Conservation (phyloP, 2,329 filamentous ascomycete species). For the Fusarium sp. region DNA sequence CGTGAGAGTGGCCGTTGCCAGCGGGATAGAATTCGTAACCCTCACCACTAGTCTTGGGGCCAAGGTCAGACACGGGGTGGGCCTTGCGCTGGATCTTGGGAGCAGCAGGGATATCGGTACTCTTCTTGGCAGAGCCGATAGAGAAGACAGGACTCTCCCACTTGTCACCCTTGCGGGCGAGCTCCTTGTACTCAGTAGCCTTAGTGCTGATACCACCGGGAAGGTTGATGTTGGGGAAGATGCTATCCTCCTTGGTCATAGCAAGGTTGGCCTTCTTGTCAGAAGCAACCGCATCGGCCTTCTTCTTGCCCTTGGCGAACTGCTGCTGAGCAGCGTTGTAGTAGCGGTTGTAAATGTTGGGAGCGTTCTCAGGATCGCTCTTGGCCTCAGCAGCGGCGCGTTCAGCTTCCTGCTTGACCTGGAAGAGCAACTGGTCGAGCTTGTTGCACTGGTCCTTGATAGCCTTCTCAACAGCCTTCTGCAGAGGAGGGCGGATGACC, state of each 20-base stretch:
- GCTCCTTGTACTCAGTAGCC: conserved; percentile 92
- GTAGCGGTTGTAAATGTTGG: conserved; percentile 92
- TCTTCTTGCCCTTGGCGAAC: conserved; percentile 81
- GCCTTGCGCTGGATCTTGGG: conserved; percentile 66
- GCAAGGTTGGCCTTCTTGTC: conserved; percentile 76
- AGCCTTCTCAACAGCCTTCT: conserved; percentile 90
- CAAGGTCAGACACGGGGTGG: conserved; percentile 36
- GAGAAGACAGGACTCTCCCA: conserved; percentile 97
- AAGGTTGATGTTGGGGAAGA: conserved; percentile 88
- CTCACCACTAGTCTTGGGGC: conserved; percentile 23
- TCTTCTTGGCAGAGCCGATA: conserved; percentile 83
- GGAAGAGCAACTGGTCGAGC: conserved; percentile 79
- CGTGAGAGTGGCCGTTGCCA: conserved; percentile 29
- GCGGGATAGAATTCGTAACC: conserved; percentile 38
- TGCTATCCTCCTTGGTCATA: conserved; percentile 83
- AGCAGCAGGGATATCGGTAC: conserved; percentile 77
- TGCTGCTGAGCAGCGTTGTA: conserved; percentile 81
- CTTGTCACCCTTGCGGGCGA: conserved; percentile 88
- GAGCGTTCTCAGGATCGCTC: conserved; percentile 76
- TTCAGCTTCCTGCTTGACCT: conserved; percentile 87
- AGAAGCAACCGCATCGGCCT: conserved; percentile 73
- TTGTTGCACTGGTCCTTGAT: conserved; percentile 87
- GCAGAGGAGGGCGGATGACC: conserved; percentile 84
- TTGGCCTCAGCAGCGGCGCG: conserved; percentile 72
- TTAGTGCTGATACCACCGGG: conserved; percentile 89